Evolutionary conservation across 139 green algal species (phyloP).

Genomic region (Desmodesmus armatus): DNA sequence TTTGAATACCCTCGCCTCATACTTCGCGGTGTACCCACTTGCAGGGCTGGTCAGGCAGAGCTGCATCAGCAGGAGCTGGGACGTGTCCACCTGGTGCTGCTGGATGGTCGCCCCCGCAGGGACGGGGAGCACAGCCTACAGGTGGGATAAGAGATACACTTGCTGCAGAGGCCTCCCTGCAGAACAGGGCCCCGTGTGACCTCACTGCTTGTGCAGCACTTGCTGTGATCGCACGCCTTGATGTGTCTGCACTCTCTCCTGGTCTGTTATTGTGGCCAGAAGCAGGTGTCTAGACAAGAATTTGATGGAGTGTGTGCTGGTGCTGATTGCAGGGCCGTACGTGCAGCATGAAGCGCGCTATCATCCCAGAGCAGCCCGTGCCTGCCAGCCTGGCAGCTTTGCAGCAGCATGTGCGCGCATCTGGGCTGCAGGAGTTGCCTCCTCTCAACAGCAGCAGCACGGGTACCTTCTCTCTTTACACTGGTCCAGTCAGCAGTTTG

Average conservation of each 20-base stretch:
- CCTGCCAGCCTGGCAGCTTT: not conserved
- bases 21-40: too few relatives aligned
- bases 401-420: constrained; percentile 8
- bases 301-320: too few relatives aligned
- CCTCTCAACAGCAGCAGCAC: constrained; percentile 15
- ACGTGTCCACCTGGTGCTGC: constrained; percentile 68
- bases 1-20: too few relatives aligned
- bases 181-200: too few relatives aligned
- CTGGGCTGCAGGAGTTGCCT: constrained; percentile 9
- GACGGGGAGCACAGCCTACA: not conserved
- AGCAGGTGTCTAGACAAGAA: too few relatives aligned
- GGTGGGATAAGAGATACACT: too few relatives aligned
- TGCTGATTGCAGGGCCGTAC: constrained; percentile 73
- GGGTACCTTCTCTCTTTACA: not conserved
- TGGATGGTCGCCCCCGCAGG: constrained; percentile 71
- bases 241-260: too few relatives aligned
- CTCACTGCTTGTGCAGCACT: too few relatives aligned
- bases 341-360: constrained; percentile 72
- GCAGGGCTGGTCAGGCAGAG: constrained; percentile 46
- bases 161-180: too few relatives aligned
- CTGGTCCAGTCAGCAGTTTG: constrained; percentile 37
- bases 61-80: constrained; percentile 63
- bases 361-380: constrained; percentile 12
- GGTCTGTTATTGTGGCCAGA: too few relatives aligned
- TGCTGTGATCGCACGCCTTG: too few relatives aligned